Evolutionary conservation across 2,329 filamentous ascomycete genomes (phyloP), one percentile per base, ranked within the genome.

Genomic region (Aspergillus nomiae): DNA sequence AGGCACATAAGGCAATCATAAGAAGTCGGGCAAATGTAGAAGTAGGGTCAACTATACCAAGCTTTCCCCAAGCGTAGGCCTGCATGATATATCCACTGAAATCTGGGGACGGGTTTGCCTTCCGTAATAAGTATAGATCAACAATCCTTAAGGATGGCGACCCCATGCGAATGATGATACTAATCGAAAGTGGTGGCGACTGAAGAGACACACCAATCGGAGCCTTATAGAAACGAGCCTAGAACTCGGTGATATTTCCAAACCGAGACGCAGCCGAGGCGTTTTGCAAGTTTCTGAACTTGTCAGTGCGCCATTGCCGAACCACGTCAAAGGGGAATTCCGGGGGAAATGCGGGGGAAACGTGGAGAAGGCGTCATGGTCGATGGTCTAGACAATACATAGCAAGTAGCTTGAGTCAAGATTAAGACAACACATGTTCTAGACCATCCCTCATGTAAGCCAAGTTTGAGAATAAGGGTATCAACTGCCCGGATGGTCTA

Each of bases 241-340:
- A 63, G 62, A 38, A 63, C 62, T 64, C 61, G 63, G 64, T 45
- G 36, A n/a, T 64, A 38, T 34, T 62, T 38, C 60, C 60, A 24
- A 19, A 58, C 59, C 61, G 32, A 68, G 68, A 69, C 65, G 67
- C 66, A 71, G 64, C 73, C 73, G 73, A 75, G 73, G 73, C 66
- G 41, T 55, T 62, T 62, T 58, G 53, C 54, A n/a, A 28, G 34
- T 50, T 21, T 26, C 28, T 32, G 30, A 9, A 50, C 11, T 46
- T n/a, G 56, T 50, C 51, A 56, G 45, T 61, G 26, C 28, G 21
- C 21, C 8, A 48, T 24, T 48, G 8, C 45, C 45, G 45, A 41
- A 41, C 38, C 38, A n/a, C n/a, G 8, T n/a, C 38, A 5, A 41
- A 41, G 38, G 16, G 19, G 7, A 14, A 41, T 19, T n/a, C 38